Base-by-base conservation (phyloP, 352 stramenopile genomes). In the Phytophthora multivora region DNA sequence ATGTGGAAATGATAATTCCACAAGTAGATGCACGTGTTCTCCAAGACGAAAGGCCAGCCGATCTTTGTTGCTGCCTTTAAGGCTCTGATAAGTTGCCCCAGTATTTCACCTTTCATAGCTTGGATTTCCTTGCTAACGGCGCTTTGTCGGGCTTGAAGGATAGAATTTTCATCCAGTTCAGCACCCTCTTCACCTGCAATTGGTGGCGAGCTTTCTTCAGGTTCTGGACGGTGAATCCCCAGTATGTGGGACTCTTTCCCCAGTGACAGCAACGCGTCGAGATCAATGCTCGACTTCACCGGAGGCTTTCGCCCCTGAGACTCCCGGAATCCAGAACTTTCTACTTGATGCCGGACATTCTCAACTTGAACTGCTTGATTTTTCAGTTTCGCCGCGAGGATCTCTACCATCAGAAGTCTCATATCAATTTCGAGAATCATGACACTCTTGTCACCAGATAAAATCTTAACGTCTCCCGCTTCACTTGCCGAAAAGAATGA, bases 1-100 rank as follows among this genome's bases (percentile, higher is more conserved):
- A 97, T 49, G 42, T 96, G 88, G 15, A 96, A 91, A 52, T 98
- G 91, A 43, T 93, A 94, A 63, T 98, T 97, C 88, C 89, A 97
- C n/a, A 97, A 47, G 56, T 91, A 94, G 13, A 90, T 82, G 13
- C 80, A 88, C 1, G 77, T 87, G 56, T 95, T 97, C 31, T 97
- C 81, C 10, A 97, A 51, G 3, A 93, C 48, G 40, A 88, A 88
- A 0, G 40, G 43, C 73, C 81, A 92, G 5, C 79, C 81, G 5
- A 90, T 76, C 8, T 54, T 73, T 0, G 72, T 68, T 11, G 79
- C 62, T 31, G 56, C 70, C 21, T 64, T 45, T 6, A 89, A 33
- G 9, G 80, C 68, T 23, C 45, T 39, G 0, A 42, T 51, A 13
- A 90, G 43, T 15, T 91, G 63, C 0, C 48, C 63, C 12, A 91